These are phyloP conservation scores for Usnea hakonensis DNA, from an alignment of 495 filamentous ascomycete genomes.

Conservation along the genomic window DNA sequence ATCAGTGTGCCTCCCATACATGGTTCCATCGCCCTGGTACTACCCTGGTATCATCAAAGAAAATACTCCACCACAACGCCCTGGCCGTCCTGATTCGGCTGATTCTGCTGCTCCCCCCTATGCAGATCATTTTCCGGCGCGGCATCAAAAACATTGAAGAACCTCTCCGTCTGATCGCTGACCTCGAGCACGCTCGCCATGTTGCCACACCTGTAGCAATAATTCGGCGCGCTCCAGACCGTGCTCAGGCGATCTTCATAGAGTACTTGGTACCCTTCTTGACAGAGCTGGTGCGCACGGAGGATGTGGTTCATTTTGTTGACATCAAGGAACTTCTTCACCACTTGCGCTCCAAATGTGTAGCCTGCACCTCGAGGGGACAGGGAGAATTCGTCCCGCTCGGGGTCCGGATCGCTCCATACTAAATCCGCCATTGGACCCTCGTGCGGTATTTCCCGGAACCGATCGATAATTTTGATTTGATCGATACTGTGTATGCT, in stretches of 20 bases:
- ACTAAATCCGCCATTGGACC: conserved; percentile 99
- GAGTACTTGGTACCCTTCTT: conserved; percentile 92
- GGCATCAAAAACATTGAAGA: conserved; percentile 95
- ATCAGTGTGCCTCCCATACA: not conserved
- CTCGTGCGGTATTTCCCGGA: conserved; percentile 96
- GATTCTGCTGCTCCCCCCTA: conserved; percentile 65
- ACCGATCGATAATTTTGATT: conserved; percentile 98
- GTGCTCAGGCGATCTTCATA: conserved; percentile 92
- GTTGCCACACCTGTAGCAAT: conserved; percentile 94
- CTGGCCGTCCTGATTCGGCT: conserved; percentile 50
- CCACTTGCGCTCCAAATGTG: conserved; percentile 93
- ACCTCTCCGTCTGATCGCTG: conserved; percentile 79
- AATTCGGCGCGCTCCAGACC: conserved; percentile 96
- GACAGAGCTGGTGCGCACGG: conserved; percentile 92
- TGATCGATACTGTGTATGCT: conserved; percentile 98
- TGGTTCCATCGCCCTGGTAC: not conserved
- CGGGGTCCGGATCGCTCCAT: conserved; percentile 94
- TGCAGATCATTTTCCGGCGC: conserved; percentile 92
- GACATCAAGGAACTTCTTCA: conserved; percentile 93
- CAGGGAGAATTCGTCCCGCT: conserved; percentile 91
- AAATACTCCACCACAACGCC: conserved; percentile 65
- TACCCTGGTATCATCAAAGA: conserved; percentile 46
- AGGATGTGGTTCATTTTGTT: conserved; percentile 96
- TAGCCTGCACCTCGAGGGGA: conserved; percentile 92
- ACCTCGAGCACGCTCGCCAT: conserved; percentile 96